Evolutionary conservation across 225 moss, liverwort and hornwort genomes (phyloP).

Genomic region (Ulota crispa): DNA sequence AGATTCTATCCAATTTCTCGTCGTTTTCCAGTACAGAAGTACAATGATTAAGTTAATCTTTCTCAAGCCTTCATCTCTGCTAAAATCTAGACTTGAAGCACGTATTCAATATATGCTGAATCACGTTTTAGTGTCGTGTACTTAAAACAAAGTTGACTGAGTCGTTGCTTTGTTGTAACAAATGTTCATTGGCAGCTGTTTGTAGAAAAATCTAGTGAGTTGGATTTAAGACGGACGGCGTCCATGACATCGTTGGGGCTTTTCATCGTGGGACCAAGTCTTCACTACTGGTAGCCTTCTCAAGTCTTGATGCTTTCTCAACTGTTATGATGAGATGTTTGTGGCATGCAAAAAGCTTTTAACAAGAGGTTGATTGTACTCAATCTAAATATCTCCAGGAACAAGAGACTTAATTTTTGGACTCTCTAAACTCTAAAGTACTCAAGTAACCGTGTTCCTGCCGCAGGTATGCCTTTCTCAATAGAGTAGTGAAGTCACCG

Average conservation of each 20-base stretch:
- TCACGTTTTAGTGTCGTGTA: neutral
- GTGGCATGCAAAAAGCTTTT: neutral
- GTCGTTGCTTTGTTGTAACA: neutral
- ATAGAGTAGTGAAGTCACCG: conserved; percentile 32
- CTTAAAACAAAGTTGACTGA: neutral
- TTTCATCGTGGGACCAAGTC: conserved; percentile 45
- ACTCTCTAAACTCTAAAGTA: neutral
- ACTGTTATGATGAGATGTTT: neutral
- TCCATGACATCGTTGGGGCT: conserved; percentile 48
- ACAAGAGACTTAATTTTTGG: neutral
- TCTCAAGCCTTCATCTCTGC: neutral
- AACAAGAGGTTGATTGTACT: neutral
- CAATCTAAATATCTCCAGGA: neutral
- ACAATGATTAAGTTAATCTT: neutral
- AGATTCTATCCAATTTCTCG: neutral
- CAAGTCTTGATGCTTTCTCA: neutral
- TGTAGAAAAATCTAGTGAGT: conserved; percentile 30
- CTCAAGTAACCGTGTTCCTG: neutral
- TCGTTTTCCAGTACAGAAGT: neutral
- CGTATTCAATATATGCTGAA: neutral
- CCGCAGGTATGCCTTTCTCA: conserved; percentile 46
- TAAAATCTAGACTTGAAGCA: neutral
- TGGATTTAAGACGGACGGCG: conserved; percentile 35
- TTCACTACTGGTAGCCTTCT: conserved; percentile 45
- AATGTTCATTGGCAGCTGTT: conserved; percentile 33